Conservation (phyloP, 2,329 filamentous ascomycete species). For the Aspergillus phoenicis region DNA sequence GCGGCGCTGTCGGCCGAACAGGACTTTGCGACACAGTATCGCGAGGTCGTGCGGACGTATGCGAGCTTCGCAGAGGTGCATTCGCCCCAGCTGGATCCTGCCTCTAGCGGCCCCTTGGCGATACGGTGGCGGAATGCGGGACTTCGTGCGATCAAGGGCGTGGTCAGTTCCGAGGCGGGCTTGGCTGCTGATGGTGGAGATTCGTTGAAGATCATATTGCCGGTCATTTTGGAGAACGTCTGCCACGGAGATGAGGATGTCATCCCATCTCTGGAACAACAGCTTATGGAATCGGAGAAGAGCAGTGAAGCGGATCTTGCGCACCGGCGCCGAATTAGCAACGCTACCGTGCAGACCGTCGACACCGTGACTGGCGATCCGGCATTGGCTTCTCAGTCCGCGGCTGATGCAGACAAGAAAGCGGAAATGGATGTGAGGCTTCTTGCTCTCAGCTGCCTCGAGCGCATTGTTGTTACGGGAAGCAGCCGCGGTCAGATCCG, state of each 20-base stretch:
- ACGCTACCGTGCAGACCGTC: conserved; percentile 73
- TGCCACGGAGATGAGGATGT: conserved; percentile 67
- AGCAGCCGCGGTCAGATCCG: conserved; percentile 83
- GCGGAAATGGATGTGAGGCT: conserved; percentile 87
- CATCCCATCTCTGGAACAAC: conserved; percentile 67
- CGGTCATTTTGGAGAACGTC: conserved; percentile 83
- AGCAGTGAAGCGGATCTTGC: conserved; percentile 64
- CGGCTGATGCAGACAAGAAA: conserved; percentile 82
- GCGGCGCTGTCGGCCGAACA: conserved; percentile 84
- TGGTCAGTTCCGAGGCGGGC: conserved; percentile 78
- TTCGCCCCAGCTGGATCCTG: conserved; percentile 49
- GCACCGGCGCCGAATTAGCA: conserved; percentile 71
- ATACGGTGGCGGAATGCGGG: conserved; percentile 77
- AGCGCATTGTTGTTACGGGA: conserved; percentile 75
- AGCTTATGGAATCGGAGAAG: conserved; percentile 69
- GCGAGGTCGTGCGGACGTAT: conserved; percentile 78
- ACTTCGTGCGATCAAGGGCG: conserved; percentile 75
- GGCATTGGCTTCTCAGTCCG: conserved; percentile 69
- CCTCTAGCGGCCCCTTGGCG: conserved; percentile 69
- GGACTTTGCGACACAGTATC: conserved; percentile 78
- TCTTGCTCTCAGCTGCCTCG: conserved; percentile 80
- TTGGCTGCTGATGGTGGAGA: conserved; percentile 73
- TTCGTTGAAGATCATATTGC: conserved; percentile 77
- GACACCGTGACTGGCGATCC: conserved; percentile 70
- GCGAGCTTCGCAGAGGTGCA: conserved; percentile 74